Evolutionary conservation across 768 basidiomycete genomes (phyloP).

Genomic region (Mycena pura): DNA sequence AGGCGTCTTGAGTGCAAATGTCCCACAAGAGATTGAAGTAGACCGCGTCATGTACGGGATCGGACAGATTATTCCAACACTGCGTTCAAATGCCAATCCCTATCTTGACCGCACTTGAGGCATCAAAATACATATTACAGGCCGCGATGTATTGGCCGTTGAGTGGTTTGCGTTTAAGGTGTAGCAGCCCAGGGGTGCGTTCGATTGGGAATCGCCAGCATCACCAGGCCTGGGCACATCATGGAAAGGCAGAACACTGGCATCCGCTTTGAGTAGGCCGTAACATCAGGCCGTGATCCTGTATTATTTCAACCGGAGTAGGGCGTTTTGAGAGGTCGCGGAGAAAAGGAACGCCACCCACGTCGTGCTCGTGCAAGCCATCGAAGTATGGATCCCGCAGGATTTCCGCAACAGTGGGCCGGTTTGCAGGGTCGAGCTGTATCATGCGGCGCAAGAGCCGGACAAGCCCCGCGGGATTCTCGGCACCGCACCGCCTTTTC

Average conservation of each 20-base stretch:
- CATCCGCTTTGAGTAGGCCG: neutral
- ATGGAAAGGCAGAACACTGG: neutral
- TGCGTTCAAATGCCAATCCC: too few relatives aligned
- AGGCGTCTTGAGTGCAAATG: neutral
- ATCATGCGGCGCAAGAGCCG: too few relatives aligned
- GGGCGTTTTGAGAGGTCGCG: neutral
- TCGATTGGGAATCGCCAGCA: neutral
- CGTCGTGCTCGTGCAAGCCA: neutral
- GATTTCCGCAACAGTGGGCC: neutral
- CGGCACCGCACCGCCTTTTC: too few relatives aligned
- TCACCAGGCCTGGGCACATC: neutral
- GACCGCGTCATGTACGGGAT: too few relatives aligned
- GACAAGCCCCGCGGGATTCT: too few relatives aligned
- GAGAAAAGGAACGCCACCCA: too few relatives aligned
- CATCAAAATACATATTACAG: too few relatives aligned
- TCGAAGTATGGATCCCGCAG: neutral
- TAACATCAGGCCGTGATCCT: neutral
- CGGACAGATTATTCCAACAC: too few relatives aligned
- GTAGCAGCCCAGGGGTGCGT: too few relatives aligned
- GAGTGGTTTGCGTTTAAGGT: too few relatives aligned
- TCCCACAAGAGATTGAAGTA: neutral
- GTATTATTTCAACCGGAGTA: neutral
- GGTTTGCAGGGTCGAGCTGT: neutral
- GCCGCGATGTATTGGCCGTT: too few relatives aligned
- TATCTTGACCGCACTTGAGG: too few relatives aligned